Percentiles rank a stretch among this genome's conserved stretches.
Conservation (phyloP, 305 asterid species). For the Rubia tinctorum region DNA sequence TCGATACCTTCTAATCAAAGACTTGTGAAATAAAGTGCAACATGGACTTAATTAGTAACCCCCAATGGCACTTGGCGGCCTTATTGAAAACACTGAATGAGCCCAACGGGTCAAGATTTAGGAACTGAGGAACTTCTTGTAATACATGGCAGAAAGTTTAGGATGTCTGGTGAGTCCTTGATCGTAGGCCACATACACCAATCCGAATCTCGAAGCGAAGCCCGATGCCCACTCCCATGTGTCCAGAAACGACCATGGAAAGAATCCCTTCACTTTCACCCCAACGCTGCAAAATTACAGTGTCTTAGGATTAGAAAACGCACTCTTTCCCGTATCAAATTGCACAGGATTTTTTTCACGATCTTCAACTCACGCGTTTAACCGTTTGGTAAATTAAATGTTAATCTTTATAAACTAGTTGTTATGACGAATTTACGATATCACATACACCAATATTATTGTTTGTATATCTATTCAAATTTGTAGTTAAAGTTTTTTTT, state of each 20-base stretch:
- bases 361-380: too few species aligned
- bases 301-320: neutral
- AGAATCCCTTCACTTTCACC: constrained; percentile 25
- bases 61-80: neutral
- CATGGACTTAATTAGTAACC: too few species aligned
- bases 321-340: too few species aligned
- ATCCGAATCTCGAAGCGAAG: constrained; percentile 14
- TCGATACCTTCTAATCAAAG: too few species aligned
- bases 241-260: constrained; percentile 30
- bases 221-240: constrained; percentile 34
- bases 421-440: too few species aligned
- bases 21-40: too few species aligned
- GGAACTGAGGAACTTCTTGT: constrained; percentile 23
- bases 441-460: too few species aligned
- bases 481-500: too few species aligned
- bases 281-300: constrained; percentile 14
- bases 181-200: constrained; percentile 25
- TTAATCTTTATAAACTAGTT: too few species aligned
- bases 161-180: constrained; percentile 25
- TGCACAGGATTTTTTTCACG: too few species aligned
- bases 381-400: too few species aligned
- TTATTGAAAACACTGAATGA: neutral
- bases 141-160: constrained; percentile 25
- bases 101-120: neutral
- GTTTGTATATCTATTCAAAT: too few species aligned